A percentile compares a stretch with the other conserved stretches of the same genome.
phyloP scores from a whole-genome alignment of 768 basidiomycete species.

The Serendipita indica region DNA sequence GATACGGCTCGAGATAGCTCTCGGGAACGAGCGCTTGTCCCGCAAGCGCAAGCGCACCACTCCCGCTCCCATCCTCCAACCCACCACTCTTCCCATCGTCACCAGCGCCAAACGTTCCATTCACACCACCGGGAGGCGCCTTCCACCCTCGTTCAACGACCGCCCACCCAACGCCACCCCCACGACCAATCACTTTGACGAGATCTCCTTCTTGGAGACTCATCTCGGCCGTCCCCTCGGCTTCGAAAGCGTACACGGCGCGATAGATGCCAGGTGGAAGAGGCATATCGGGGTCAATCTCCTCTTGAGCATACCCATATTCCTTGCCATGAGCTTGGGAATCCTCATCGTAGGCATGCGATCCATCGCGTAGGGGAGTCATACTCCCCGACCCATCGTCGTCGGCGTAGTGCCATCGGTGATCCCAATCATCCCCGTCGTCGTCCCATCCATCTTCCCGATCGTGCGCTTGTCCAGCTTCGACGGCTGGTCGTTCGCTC shows the following conservation, averaged over 20 bases:
- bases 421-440: background rate
- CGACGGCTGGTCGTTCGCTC: background rate
- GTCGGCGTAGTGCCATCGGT: background rate
- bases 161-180: constrained; percentile 71
- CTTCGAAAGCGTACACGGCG: constrained; percentile 63
- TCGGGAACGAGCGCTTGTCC: constrained; percentile 64
- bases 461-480: background rate
- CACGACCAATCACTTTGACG: constrained; percentile 55
- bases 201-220: constrained; percentile 59
- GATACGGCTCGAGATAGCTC: constrained; percentile 52
- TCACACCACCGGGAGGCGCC: background rate
- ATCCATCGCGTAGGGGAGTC: constrained; percentile 15
- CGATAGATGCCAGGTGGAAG: constrained; percentile 60
- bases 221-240: constrained; percentile 77
- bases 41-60: constrained; percentile 7
- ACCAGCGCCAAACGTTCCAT: background rate
- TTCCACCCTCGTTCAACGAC: constrained; percentile 37
- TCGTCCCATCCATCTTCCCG: background rate
- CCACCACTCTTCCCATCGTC: constrained; percentile 16
- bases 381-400: background rate
- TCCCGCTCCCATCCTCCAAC: constrained; percentile 21
- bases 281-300: constrained; percentile 19
- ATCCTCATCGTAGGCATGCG: constrained; percentile 14
- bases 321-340: constrained; percentile 17
- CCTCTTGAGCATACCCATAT: constrained; percentile 10